A percentile compares a stretch with the other conserved stretches of the same genome.
Evolutionary conservation across 768 basidiomycete species (phyloP).

Genomic region (Mrakia gelida): DNA sequence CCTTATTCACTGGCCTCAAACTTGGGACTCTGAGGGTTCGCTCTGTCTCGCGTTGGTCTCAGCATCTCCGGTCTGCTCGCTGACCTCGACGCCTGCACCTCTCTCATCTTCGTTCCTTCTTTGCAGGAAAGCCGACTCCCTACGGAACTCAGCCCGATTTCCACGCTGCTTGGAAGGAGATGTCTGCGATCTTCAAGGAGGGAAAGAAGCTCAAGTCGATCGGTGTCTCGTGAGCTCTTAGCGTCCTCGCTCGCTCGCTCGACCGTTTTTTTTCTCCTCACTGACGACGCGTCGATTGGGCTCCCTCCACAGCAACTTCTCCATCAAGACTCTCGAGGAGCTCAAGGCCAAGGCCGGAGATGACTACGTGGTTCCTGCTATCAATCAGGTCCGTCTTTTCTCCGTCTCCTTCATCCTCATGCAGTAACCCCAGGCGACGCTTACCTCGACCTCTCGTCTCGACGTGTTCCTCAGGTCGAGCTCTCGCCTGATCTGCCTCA

Average conservation of each 20-base stretch:
- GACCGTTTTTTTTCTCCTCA: not conserved
- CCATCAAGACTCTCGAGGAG: constrained; percentile 20
- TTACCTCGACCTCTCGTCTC: not conserved
- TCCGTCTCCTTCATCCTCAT: not conserved
- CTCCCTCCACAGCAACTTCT: constrained; percentile 6
- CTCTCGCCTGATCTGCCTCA: constrained; percentile 26
- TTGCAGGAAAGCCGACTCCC: not conserved
- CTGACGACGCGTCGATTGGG: not conserved
- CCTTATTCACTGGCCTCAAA: constrained; percentile 40
- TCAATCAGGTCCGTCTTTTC: constrained; percentile 24
- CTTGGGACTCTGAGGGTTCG: constrained; percentile 20
- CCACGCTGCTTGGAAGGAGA: constrained; percentile 18
- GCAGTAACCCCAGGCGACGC: not conserved
- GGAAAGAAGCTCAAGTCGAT: constrained; percentile 21
- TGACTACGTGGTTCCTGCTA: constrained; percentile 22
- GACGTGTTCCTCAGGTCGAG: constrained; percentile 28
- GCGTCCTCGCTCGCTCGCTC: not conserved
- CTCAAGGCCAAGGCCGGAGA: constrained; percentile 4
- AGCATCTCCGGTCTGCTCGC: not conserved
- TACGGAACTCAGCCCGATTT: constrained; percentile 24
- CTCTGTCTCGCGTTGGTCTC: not conserved
- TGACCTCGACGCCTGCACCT: not conserved
- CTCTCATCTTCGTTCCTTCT: not conserved
- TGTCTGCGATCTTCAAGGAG: constrained; percentile 15
- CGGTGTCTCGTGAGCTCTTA: constrained; percentile 5